Evolutionary conservation across 2,329 filamentous ascomycete genomes (phyloP).

Genomic region (Pseudogymnoascus sp.): DNA sequence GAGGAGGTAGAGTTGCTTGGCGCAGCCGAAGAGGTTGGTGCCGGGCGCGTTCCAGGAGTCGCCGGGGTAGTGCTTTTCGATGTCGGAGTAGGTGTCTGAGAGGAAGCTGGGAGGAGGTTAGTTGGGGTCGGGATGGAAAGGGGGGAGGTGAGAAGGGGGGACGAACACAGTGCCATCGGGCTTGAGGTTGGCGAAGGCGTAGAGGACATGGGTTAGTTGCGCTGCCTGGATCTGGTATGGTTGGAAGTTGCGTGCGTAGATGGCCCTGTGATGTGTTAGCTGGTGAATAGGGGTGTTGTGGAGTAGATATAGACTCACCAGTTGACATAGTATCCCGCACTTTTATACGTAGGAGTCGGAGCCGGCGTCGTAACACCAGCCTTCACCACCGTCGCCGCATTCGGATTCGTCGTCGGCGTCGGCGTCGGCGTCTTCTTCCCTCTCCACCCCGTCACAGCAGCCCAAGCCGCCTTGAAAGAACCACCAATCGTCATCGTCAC

Average conservation of each 20-base stretch:
- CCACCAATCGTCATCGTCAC: background rate
- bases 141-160: background rate
- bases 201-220: conserved; percentile 68
- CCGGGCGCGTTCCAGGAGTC: conserved; percentile 60
- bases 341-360: background rate
- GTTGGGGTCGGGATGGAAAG: background rate
- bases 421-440: background rate
- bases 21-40: conserved; percentile 69
- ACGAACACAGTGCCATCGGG: conserved; percentile 44
- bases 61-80: conserved; percentile 60
- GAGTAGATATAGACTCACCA: background rate
- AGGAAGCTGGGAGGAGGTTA: conserved; percentile 8
- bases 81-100: conserved; percentile 55
- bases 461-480: background rate
- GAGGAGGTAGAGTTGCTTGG: conserved; percentile 69
- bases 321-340: background rate
- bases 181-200: conserved; percentile 67
- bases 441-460: background rate
- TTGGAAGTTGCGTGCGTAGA: conserved; percentile 38
- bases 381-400: background rate
- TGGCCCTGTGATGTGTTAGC: conserved; percentile 9
- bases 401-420: background rate
- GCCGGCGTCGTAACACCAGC: background rate
- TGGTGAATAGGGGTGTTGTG: background rate
- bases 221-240: conserved; percentile 58